These are phyloP conservation scores for Baeospora myosura DNA, from an alignment of 1,284 basidiomycete genomes.

Conservation along the genomic window DNA sequence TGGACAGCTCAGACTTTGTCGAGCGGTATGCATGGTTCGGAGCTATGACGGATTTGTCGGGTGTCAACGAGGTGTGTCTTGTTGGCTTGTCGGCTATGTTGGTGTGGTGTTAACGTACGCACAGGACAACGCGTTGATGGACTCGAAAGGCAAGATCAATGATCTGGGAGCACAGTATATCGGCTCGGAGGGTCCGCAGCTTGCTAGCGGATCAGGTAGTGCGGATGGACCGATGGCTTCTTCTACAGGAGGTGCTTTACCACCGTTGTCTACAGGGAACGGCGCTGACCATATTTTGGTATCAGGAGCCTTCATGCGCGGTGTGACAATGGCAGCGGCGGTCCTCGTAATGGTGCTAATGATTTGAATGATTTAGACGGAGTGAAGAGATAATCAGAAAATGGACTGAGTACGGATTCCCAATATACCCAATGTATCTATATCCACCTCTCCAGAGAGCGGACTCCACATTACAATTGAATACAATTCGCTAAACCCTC, in stretches of 20 bases:
- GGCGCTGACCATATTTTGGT: too few species aligned
- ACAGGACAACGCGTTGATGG: constrained; percentile 27
- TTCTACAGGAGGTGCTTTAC: too few species aligned
- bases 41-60: constrained; percentile 27
- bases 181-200: constrained; percentile 16
- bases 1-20: constrained; percentile 45
- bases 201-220: constrained; percentile 16
- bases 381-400: too few species aligned
- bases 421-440: too few species aligned
- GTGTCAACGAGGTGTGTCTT: constrained; percentile 26
- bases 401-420: too few species aligned
- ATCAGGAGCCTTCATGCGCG: too few species aligned
- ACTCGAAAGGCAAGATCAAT: constrained; percentile 24
- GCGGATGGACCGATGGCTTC: neutral
- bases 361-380: too few species aligned
- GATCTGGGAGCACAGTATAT: constrained; percentile 29
- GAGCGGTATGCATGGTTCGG: constrained; percentile 44
- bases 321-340: too few species aligned
- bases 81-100: neutral
- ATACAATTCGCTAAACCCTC: neutral
- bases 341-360: too few species aligned
- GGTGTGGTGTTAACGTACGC: neutral
- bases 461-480: too few species aligned
- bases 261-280: too few species aligned
- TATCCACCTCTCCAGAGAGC: too few species aligned